A percentile compares a stretch with the other conserved stretches of the same genome.
phyloP scores from a whole-genome alignment of 2,329 filamentous ascomycete species.

The Trichoderma endophyticum region DNA sequence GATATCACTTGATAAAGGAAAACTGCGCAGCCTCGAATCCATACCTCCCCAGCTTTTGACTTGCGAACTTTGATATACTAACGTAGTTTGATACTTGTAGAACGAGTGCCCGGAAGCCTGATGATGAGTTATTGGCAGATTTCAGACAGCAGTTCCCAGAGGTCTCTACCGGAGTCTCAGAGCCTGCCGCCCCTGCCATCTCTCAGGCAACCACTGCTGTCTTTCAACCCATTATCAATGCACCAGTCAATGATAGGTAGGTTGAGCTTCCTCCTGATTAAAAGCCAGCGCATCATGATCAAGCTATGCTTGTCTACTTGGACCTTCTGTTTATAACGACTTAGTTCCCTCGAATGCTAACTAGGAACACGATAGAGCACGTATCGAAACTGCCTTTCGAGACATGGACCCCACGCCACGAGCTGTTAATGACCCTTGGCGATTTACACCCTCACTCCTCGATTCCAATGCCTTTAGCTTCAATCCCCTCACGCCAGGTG shows the following conservation, averaged over 20 bases:
- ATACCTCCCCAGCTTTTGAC: background rate
- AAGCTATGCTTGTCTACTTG: background rate
- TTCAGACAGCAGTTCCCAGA: slow-evolving; percentile 83
- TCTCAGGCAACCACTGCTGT: slow-evolving; percentile 32
- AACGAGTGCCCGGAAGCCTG: slow-evolving; percentile 77
- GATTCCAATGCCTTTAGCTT: slow-evolving; percentile 84
- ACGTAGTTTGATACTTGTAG: slow-evolving; percentile 37
- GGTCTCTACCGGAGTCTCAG: slow-evolving; percentile 54
- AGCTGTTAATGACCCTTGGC: slow-evolving; percentile 76
- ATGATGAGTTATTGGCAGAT: slow-evolving; percentile 73
- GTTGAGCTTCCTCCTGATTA: background rate
- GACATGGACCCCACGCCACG: slow-evolving; percentile 82
- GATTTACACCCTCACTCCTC: slow-evolving; percentile 83
- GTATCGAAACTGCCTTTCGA: slow-evolving; percentile 40
- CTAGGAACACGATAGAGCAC: slow-evolving; percentile 21
- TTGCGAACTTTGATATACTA: background rate
- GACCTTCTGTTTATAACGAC: background rate
- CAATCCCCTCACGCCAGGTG: slow-evolving; percentile 67
- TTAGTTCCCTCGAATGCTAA: background rate
- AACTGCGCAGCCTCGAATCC: background rate
- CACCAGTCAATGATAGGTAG: slow-evolving; percentile 30
- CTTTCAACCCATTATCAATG: slow-evolving; percentile 22
- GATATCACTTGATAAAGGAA: background rate
- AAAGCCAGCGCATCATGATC: background rate
- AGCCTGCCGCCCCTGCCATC: slow-evolving; percentile 41